Evolutionary conservation across 2,329 filamentous ascomycete genomes (phyloP).

Genomic region (Ophiosphaerella herpotricha): DNA sequence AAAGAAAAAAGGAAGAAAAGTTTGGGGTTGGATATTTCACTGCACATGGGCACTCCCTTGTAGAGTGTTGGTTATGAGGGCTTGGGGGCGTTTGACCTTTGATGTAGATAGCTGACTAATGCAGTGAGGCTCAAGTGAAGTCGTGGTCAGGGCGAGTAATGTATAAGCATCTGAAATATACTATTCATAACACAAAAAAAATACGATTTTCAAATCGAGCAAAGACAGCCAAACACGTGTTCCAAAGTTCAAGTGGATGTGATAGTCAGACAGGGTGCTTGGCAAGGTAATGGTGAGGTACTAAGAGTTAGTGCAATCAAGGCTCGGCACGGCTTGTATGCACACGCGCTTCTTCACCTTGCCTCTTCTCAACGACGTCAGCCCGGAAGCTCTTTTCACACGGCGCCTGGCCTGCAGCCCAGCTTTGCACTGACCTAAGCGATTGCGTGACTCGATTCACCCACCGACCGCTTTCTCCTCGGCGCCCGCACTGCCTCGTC

Average conservation of each 20-base stretch:
- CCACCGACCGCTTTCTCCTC: constrained; percentile 3
- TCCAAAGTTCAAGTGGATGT: neutral
- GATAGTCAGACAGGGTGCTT: neutral
- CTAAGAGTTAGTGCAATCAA: neutral
- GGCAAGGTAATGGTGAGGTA: neutral
- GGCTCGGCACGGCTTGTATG: constrained; percentile 6
- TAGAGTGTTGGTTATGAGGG: neutral
- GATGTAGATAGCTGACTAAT: neutral
- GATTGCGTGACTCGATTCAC: constrained; percentile 8
- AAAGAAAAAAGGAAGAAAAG: neutral
- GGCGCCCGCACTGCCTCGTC: constrained; percentile 30
- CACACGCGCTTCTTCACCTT: constrained; percentile 9
- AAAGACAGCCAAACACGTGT: neutral
- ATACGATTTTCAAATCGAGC: neutral
- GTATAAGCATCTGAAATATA: neutral
- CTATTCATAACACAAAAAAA: neutral
- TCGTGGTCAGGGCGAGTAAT: neutral
- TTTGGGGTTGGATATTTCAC: neutral
- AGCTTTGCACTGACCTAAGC: constrained; percentile 16
- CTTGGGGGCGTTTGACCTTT: neutral
- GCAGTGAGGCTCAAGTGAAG: neutral
- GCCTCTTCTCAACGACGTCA: constrained; percentile 16
- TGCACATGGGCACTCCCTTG: neutral
- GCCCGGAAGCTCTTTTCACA: constrained; percentile 20
- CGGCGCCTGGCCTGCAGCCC: constrained; percentile 24